Base-by-base conservation (phyloP, 1,284 basidiomycete genomes). In the Ganoderma meredithae region DNA sequence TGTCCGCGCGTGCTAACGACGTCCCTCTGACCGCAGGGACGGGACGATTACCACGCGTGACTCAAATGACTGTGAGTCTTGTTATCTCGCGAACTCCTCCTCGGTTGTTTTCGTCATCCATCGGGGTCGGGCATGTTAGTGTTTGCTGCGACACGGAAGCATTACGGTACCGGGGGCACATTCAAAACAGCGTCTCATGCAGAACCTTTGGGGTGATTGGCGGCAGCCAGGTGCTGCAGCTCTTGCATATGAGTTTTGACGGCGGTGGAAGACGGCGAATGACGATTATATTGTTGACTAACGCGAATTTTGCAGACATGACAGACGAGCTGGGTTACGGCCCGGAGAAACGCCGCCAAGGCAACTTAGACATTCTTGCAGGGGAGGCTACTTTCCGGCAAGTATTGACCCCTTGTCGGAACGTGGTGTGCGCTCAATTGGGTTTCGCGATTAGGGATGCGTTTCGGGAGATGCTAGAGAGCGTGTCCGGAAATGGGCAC, bases 31-130 rank as follows among this genome's bases (percentile, higher is more conserved):
- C 31, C 36, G 31, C 78, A 94, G 91, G 95, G 95, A 96, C 82
- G 95, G 95, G 75, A 97, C 95, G 27, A 97, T 97, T 81, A 97
- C 95, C 8, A 95, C 89, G 60, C 88, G 87, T 74, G 95, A 97
- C 80, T 95, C 93, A 25, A 97, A 97, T 81, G 96, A 97, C 77
- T 95, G 93, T 94, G 77, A 73, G 90, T 81, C 52, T 64, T 7
- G 15, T 36, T 49, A 22, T 31, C 4, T 41, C 4, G 12, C 22
- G 36, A 9, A 36, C 36, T 36, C 36, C 36, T 36, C 36, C 36
- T 36, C 36, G 6, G 9, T 6, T 36, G 36, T 36, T 3, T 6
- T 6, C 6, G 36, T 9, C 36, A 6, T 36, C 36, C 36, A 36
- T 36, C 9, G 36, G 36, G 27, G 27, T 31, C 27, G 27, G 27